Conservation (phyloP, 768 basidiomycete genomes). For the Chalciporus pseudorubinellus region DNA sequence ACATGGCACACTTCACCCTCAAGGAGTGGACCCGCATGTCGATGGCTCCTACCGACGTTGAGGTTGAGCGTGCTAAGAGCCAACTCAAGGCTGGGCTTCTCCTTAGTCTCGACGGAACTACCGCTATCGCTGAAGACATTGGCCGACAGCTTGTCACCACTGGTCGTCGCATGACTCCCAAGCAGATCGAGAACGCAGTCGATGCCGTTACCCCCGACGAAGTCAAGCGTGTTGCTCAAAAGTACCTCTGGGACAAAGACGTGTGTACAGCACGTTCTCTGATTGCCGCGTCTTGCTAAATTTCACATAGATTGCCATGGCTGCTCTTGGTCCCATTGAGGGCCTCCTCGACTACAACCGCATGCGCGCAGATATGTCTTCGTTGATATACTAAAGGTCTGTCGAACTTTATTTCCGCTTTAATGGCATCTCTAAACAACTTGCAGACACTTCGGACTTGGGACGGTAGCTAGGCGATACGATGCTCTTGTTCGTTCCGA, state of each 20-base stretch:
- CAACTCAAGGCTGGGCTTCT: slow-evolving; percentile 95
- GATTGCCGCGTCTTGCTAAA: slow-evolving; percentile 1
- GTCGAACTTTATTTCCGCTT: background rate
- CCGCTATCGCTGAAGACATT: slow-evolving; percentile 96
- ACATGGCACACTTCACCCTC: slow-evolving; percentile 90
- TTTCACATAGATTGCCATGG: slow-evolving; percentile 66
- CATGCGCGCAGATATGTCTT: slow-evolving; percentile 79
- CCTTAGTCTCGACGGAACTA: slow-evolving; percentile 91
- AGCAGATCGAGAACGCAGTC: slow-evolving; percentile 90
- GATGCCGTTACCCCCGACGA: slow-evolving; percentile 86
- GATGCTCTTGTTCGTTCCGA: slow-evolving; percentile 17
- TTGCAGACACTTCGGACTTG: background rate
- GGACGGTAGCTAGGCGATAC: slow-evolving; percentile 20
- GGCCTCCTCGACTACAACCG: slow-evolving; percentile 95
- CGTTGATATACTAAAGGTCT: slow-evolving; percentile 59
- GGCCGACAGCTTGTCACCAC: slow-evolving; percentile 96
- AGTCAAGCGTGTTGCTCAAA: slow-evolving; percentile 92
- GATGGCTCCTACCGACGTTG: slow-evolving; percentile 73
- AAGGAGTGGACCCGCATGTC: slow-evolving; percentile 97
- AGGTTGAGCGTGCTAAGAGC: slow-evolving; percentile 97
- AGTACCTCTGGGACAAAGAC: slow-evolving; percentile 97
- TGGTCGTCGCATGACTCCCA: slow-evolving; percentile 84
- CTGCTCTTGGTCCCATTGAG: slow-evolving; percentile 87
- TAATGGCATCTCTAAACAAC: background rate
- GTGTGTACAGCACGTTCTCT: slow-evolving; percentile 43